A percentile compares a stretch with the other conserved stretches of the same genome.
Conservation (phyloP, 768 basidiomycete species). For the Pholiota microspora region DNA sequence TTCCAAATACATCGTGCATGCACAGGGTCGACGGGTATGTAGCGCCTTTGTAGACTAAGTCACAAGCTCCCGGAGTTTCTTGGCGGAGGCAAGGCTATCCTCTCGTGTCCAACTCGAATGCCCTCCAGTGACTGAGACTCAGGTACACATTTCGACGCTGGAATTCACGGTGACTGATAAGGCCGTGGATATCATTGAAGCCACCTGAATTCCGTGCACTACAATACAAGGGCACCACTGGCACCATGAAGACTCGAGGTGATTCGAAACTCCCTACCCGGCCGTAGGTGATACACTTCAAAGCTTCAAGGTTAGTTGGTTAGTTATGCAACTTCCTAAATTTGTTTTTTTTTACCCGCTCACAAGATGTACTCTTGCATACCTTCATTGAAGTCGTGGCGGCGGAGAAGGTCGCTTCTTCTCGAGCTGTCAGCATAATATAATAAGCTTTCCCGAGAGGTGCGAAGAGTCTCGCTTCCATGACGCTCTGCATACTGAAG, state of each 20-base stretch:
- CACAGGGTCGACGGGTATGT: slow-evolving; percentile 16
- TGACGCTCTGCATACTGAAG: not conserved
- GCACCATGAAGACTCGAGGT: not conserved
- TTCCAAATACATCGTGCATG: not conserved
- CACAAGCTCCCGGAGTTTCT: not conserved
- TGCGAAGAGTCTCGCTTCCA: not conserved
- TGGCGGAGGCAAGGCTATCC: slow-evolving; percentile 1
- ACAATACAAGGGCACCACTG: not conserved
- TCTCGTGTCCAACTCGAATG: not conserved
- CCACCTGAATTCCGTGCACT: not conserved
- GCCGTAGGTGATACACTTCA: too few relatives aligned
- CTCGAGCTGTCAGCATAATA: not conserved
- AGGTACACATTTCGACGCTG: not conserved
- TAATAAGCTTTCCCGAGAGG: not conserved
- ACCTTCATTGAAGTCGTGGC: not conserved
- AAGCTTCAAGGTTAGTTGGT: not conserved
- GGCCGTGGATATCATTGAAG: not conserved
- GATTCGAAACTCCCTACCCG: not conserved
- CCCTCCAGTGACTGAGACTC: not conserved
- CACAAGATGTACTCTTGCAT: not conserved
- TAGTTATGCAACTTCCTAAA: slow-evolving; percentile 1
- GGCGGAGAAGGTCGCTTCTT: slow-evolving; percentile 2
- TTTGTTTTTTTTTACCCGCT: not conserved
- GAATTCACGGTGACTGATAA: too few relatives aligned
- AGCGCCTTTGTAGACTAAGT: not conserved